Percentiles rank a stretch among this genome's conserved stretches.
Evolutionary conservation across 495 filamentous ascomycete species (phyloP).

Genomic region (Antarctomyces pellizariae): DNA sequence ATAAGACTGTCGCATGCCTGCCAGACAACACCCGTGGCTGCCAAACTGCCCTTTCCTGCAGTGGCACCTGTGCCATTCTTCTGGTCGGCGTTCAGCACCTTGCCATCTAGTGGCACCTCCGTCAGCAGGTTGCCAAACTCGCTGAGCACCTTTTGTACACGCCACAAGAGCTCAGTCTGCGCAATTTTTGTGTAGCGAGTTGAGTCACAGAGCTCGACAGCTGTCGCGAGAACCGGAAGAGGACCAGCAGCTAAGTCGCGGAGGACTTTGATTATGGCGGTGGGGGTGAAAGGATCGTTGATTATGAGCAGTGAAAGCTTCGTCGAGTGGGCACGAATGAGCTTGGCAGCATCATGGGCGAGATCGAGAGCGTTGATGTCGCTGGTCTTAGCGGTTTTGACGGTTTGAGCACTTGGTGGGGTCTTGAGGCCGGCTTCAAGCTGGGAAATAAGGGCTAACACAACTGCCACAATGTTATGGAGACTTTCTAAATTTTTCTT

Average conservation of each 20-base stretch:
- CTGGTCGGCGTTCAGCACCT: constrained; percentile 17
- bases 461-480: too few species aligned
- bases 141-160: constrained; percentile 20
- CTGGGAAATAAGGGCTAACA: constrained; percentile 11
- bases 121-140: constrained; percentile 21
- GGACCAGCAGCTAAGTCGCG: constrained; percentile 37
- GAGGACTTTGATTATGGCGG: constrained; percentile 43
- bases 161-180: constrained; percentile 27
- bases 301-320: constrained; percentile 70
- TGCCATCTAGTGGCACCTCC: constrained; percentile 23
- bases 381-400: constrained; percentile 7
- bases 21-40: constrained; percentile 37
- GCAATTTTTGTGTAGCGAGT: constrained; percentile 32
- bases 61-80: constrained; percentile 19
- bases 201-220: constrained; percentile 36
- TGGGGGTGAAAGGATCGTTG: constrained; percentile 60
- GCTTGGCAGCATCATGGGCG: constrained; percentile 35
- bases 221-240: constrained; percentile 46
- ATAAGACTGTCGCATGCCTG: constrained; percentile 49
- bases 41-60: constrained; percentile 27
- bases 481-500: too few species aligned
- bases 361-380: constrained; percentile 29
- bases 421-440: constrained; percentile 11
- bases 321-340: constrained; percentile 61
- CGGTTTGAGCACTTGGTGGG: constrained; percentile 8